A percentile compares a stretch with the other conserved stretches of the same genome.
Conservation (phyloP, 2,329 filamentous ascomycete genomes). For the Penicillium occitanis region DNA sequence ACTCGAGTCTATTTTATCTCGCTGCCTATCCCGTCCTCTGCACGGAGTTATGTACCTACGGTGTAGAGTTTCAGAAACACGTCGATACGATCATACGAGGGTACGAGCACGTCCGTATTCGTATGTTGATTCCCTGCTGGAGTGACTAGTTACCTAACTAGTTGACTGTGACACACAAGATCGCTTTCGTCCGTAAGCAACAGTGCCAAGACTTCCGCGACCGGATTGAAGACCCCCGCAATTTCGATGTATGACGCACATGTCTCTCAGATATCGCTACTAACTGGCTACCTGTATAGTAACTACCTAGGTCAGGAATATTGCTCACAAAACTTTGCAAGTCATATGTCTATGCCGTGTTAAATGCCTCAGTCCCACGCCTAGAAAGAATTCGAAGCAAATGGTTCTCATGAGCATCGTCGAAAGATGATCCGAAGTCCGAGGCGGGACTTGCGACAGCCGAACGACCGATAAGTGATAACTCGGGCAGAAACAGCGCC, state of each 20-base stretch:
- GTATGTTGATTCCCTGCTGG: neutral
- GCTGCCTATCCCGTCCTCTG: neutral
- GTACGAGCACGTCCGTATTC: neutral
- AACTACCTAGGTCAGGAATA: neutral
- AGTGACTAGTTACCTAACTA: too few species aligned
- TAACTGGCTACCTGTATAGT: too few species aligned
- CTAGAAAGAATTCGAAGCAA: neutral
- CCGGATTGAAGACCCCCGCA: neutral
- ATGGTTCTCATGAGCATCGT: neutral
- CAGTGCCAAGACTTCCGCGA: conserved; percentile 7
- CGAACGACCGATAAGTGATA: neutral
- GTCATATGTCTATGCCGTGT: neutral
- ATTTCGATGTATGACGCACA: conserved; percentile 10
- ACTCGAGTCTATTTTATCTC: neutral
- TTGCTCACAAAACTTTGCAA: neutral
- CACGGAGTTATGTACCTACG: neutral
- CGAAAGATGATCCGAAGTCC: neutral
- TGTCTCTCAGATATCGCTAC: neutral
- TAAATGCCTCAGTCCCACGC: neutral
- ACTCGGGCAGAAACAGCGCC: neutral
- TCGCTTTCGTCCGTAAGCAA: neutral
- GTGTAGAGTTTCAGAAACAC: neutral
- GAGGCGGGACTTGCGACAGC: neutral
- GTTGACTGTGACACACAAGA: too few species aligned
- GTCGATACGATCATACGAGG: neutral